Conservation (phyloP, 495 filamentous ascomycete genomes). For the Talaromyces thailandensis region DNA sequence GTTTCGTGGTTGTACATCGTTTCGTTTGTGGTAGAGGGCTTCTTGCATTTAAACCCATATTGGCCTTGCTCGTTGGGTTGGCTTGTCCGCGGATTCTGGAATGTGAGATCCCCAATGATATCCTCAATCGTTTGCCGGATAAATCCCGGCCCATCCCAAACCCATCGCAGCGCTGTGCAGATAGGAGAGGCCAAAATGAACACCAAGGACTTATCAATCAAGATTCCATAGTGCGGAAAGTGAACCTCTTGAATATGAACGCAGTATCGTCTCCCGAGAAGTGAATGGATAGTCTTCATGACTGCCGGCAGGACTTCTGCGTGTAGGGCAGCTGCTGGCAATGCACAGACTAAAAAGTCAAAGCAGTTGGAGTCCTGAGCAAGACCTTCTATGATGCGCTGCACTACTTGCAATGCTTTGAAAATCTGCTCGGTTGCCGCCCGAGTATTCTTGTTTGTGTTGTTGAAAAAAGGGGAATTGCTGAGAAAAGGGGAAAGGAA, state of each 20-base stretch:
- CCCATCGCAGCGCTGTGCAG: not conserved
- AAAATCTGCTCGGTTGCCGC: no score
- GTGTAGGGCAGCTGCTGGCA: not conserved
- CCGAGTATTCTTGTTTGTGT: no score
- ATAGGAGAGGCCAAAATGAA: not conserved
- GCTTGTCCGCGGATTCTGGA: not conserved
- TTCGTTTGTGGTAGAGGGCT: not conserved
- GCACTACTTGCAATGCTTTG: not conserved
- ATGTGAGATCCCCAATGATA: not conserved
- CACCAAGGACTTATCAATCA: not conserved
- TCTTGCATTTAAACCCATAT: not conserved
- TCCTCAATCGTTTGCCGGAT: not conserved
- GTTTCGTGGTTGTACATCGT: not conserved
- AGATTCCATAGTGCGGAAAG: not conserved
- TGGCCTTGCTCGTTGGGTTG: not conserved
- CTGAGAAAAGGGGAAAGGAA: not conserved
- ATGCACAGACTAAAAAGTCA: not conserved
- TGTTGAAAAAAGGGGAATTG: not conserved
- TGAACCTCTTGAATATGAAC: not conserved
- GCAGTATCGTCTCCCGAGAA: not conserved
- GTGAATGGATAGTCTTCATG: not conserved
- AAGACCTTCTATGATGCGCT: not conserved
- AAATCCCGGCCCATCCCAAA: not conserved
- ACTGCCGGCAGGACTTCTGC: not conserved
- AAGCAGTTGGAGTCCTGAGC: not conserved